These are phyloP conservation scores for Talaromyces liani DNA, from an alignment of 495 filamentous ascomycete species.

Conservation along the genomic window DNA sequence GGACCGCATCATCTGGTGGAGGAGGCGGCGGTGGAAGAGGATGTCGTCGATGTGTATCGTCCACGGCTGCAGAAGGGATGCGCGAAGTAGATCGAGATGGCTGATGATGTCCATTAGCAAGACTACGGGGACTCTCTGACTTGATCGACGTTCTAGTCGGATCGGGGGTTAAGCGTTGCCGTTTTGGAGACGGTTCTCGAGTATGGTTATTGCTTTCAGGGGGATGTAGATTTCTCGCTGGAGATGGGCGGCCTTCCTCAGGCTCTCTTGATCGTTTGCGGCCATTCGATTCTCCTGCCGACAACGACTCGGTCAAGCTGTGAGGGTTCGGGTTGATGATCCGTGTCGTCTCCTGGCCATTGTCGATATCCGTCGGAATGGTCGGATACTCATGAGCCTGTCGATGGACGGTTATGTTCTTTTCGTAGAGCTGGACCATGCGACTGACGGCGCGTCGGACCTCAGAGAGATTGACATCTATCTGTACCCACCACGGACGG, in stretches of 20 bases:
- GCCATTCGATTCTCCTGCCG: constrained; percentile 15
- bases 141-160: neutral
- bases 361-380: constrained; percentile 23
- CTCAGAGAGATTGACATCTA: constrained; percentile 54
- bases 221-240: neutral
- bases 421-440: constrained; percentile 69
- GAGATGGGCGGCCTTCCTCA: constrained; percentile 15
- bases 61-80: constrained; percentile 2
- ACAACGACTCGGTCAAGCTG: constrained; percentile 13
- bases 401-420: constrained; percentile 45
- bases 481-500: constrained; percentile 80
- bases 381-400: constrained; percentile 37
- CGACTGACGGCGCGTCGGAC: constrained; percentile 59
- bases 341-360: constrained; percentile 25
- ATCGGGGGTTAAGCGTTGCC: constrained; percentile 18
- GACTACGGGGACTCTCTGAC: neutral
- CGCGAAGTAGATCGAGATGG: neutral
- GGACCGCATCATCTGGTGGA: constrained; percentile 17
- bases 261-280: constrained; percentile 40
- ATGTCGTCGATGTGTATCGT: constrained; percentile 5
- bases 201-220: neutral
- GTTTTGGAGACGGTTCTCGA: constrained; percentile 30
- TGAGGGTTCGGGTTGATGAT: constrained; percentile 23
- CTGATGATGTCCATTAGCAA: constrained; percentile 5
- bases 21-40: constrained; percentile 2